Base-by-base conservation (phyloP, 2,329 filamentous ascomycete genomes). In the Ophiostoma australiae region DNA sequence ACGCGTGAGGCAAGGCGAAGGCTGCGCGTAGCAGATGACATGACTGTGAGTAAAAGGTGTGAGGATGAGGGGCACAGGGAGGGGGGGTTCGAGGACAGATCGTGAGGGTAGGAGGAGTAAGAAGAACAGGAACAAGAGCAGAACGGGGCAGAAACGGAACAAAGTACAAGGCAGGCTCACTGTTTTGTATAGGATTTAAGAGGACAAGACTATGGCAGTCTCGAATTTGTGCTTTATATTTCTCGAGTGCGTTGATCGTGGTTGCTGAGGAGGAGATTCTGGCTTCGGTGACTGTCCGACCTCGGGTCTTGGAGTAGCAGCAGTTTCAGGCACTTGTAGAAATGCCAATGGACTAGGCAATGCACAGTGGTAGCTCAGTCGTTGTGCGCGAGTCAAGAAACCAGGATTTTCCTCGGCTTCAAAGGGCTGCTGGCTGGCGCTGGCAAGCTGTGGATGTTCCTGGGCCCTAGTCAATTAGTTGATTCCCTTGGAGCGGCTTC, bases 1-100 rank as follows among this genome's bases (percentile, higher is more conserved):
- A 84, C 84, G 81, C 81, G 85, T 75, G 85, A 83, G 73, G 83
- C 85, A 75, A 84, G 82, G 76, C 84, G 83, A 76, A 87, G 79
- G 78, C 82, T 83, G 76, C 85, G 84, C 77, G 82, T 82, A 79
- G 84, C 82, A 78, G 83, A 82, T 79, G 85, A 86, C 85, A 87
- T 87, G 69, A 69, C 71, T 73, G 73, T 74, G 68, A 73, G 72
- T 63, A 68, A n/a, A 58, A 39, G 35, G 69, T 70, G 67, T 69
- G 67, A 69, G 70, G 66, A 67, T 37, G 41, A n/a, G 23, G 41
- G 31, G 68, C n/a, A 55, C 33, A 48, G 52, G 33, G 37, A 39
- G 39, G 37, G 69, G 65, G 55, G 44, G 69, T 23, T 23, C 41
- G 48, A 48, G 31, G 66, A 69, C n/a, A 58, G 48, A n/a, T 48